Evolutionary conservation across 768 basidiomycete genomes (phyloP).

Genomic region (Steccherinum ochraceum): DNA sequence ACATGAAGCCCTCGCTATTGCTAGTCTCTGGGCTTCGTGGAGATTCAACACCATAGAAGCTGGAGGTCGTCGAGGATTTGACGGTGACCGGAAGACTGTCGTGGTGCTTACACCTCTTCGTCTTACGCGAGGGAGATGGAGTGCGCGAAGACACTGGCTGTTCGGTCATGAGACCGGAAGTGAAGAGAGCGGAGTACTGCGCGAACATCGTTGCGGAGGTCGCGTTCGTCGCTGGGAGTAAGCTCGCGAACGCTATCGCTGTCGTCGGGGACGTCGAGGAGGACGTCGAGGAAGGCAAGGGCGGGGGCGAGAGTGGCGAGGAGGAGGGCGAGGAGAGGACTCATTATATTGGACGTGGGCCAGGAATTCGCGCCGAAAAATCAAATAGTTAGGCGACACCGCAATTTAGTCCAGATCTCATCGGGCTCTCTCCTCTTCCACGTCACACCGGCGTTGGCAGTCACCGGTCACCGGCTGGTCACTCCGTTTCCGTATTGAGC

Average conservation of each 20-base stretch:
- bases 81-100: conserved; percentile 18
- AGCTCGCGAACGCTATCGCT: neutral
- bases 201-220: conserved; percentile 26
- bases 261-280: neutral
- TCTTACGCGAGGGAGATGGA: conserved; percentile 25
- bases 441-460: neutral
- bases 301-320: no score
- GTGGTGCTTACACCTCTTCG: conserved; percentile 8
- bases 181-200: conserved; percentile 61
- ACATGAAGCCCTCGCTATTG: conserved; percentile 37
- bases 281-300: neutral
- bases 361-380: neutral
- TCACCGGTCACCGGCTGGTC: no score
- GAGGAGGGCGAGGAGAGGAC: neutral
- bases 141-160: conserved; percentile 16
- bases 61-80: conserved; percentile 10
- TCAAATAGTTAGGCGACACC: neutral
- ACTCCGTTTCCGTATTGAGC: neutral
- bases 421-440: no score
- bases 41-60: conserved; percentile 9
- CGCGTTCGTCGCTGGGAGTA: neutral
- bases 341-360: neutral
- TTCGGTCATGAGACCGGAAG: conserved; percentile 47
- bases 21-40: conserved; percentile 11
- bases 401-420: neutral